Evolutionary conservation across 2,329 filamentous ascomycete species (phyloP), one percentile per base, ranked within the genome.

Genomic region (Aspergillus sp.): DNA sequence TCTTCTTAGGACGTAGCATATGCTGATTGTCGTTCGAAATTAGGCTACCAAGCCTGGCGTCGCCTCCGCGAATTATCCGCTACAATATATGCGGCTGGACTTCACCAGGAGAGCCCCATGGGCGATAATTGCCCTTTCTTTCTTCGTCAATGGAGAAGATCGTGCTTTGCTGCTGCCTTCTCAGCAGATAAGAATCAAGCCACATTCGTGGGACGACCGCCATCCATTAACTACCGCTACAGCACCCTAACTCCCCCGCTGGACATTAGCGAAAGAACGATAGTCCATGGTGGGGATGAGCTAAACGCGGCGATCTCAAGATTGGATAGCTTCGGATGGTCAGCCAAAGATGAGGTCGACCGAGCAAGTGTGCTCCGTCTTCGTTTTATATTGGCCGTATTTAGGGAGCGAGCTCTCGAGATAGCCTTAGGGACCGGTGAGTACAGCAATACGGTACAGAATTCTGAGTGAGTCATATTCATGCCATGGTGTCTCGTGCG

Each of bases 171-270:
- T 5, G 72, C 76, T 1, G 73, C 74, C 5, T 83, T 81, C 57
- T 78, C 77, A 6, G 76, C 76, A 4, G 81, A 83, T 58, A 83
- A 82, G 58, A 79, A 76, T 43, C 68, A 82, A 7, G 77, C 80
- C 1, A 78, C 82, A 1, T 84, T 84, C 55, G 75, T 83, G n/a
- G 81, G 81, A 4, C 74, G 81, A 2, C 81, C 81, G 4, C 80
- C 80, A 3, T 73, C 81, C 2, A 77, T 83, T 41, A 74, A 74
- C n/a, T 71, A 76, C 39, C 73, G 75, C 41, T 81, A 76, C 59
- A 81, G 80, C 64, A 70, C 70, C 3, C 72, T 81, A 10, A 68
- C 73, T 6, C 61, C 78, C 28, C 76, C 75, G 1, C 56, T 76
- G 30, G 74, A 76, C 56, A 17, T 76, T 15, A 69, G 65, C 17